Percentiles rank a stretch among this genome's conserved stretches.
phyloP scores from a whole-genome alignment of 257 asterid genomes.

The Solanum dulcamara region DNA sequence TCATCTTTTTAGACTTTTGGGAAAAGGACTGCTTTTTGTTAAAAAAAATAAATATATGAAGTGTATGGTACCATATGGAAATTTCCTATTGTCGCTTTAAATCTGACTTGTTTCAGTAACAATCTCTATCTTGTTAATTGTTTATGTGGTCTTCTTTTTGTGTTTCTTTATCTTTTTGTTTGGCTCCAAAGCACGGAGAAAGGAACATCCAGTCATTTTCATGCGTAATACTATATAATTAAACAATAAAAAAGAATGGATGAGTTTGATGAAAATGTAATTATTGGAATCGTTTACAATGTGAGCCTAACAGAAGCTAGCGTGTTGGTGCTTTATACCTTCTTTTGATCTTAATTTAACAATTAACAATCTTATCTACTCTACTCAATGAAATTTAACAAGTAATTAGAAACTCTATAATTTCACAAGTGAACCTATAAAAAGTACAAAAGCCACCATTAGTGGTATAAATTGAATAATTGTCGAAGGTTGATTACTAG shows the following conservation, averaged over 20 bases:
- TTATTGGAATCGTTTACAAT: background rate
- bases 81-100: background rate
- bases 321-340: background rate
- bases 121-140: background rate
- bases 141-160: background rate
- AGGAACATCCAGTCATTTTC: background rate
- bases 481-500: slow-evolving; percentile 2
- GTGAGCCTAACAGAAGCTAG: background rate
- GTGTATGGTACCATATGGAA: background rate
- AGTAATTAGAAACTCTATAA: background rate
- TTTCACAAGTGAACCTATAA: slow-evolving; percentile 2
- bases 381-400: background rate
- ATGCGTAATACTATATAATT: background rate
- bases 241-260: no score
- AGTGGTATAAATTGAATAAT: slow-evolving; percentile 7
- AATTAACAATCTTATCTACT: background rate
- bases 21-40: background rate
- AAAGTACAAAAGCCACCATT: slow-evolving; percentile 11
- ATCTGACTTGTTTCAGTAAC: background rate
- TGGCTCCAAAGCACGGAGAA: background rate
- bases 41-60: background rate
- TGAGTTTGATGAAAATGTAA: background rate
- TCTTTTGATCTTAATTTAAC: background rate
- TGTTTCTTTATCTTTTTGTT: background rate
- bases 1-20: background rate